Conservation (phyloP, 2,329 filamentous ascomycete species). For the Davidsoniella eucalypti region DNA sequence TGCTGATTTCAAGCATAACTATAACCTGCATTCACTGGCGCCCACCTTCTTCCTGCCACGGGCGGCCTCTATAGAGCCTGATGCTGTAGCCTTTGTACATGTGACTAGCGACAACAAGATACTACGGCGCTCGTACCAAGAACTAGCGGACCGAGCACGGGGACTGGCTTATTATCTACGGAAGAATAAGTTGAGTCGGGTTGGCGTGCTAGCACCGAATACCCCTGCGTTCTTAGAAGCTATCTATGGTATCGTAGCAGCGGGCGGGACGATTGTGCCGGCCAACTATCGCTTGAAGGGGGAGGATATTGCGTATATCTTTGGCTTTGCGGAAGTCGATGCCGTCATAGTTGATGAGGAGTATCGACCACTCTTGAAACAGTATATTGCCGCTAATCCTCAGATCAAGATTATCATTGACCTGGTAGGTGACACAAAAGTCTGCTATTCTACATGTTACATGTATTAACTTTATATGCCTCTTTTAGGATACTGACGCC, state of each 20-base stretch:
- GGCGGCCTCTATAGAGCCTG: constrained; percentile 73
- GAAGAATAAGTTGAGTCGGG: constrained; percentile 54
- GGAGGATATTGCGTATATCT: constrained; percentile 81
- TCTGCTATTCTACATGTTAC: background rate
- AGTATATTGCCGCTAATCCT: constrained; percentile 44
- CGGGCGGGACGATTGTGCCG: constrained; percentile 60
- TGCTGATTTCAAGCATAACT: constrained; percentile 24
- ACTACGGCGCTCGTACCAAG: constrained; percentile 60
- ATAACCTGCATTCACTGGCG: constrained; percentile 61
- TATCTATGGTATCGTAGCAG: constrained; percentile 73
- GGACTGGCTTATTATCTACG: constrained; percentile 78
- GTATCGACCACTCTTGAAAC: constrained; percentile 52
- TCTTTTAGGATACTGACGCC: constrained; percentile 54
- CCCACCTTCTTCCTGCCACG: constrained; percentile 78
- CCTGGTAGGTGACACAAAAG: constrained; percentile 22
- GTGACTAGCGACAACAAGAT: constrained; percentile 60
- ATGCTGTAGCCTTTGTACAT: constrained; percentile 74
- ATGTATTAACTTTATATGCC: background rate
- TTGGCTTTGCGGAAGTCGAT: constrained; percentile 75
- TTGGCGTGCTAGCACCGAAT: constrained; percentile 80
- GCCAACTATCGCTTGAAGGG: constrained; percentile 51
- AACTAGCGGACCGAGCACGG: constrained; percentile 70
- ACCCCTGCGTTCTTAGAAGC: constrained; percentile 87
- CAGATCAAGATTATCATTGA: constrained; percentile 62
- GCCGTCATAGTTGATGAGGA: constrained; percentile 76